These are phyloP conservation scores for Melanomma pulvis-pyrius DNA, from an alignment of 495 filamentous ascomycete species.

Conservation along the genomic window DNA sequence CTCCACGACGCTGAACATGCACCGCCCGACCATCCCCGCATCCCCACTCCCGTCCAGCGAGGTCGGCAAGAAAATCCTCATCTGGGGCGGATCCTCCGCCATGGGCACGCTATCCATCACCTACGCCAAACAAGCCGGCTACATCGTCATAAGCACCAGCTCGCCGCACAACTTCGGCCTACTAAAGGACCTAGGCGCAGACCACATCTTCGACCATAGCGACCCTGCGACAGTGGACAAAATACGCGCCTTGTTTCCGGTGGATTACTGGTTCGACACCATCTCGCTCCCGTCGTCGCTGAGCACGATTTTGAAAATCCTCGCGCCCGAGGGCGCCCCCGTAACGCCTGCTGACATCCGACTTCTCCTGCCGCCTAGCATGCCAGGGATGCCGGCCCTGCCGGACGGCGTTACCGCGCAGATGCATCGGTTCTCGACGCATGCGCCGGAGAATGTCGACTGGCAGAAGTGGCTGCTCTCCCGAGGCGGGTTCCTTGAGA, in stretches of 20 bases:
- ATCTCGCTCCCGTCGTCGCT: slow-evolving; percentile 7
- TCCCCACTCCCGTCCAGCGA: slow-evolving; percentile 16
- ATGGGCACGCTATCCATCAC: slow-evolving; percentile 61
- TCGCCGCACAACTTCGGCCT: slow-evolving; percentile 59
- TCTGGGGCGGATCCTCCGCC: slow-evolving; percentile 53
- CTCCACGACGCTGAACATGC: slow-evolving; percentile 10
- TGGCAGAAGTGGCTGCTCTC: slow-evolving; percentile 13
- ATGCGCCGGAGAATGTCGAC: slow-evolving; percentile 9
- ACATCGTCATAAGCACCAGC: slow-evolving; percentile 56
- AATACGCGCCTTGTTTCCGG: slow-evolving; percentile 39
- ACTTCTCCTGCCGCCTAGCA: slow-evolving; percentile 8
- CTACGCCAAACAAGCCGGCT: slow-evolving; percentile 53
- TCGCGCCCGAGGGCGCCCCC: slow-evolving; percentile 6
- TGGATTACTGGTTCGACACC: slow-evolving; percentile 25
- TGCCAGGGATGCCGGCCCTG: slow-evolving; percentile 6
- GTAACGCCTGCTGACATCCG: slow-evolving; percentile 15
- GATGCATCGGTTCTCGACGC: slow-evolving; percentile 21
- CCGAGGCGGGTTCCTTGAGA: slow-evolving; percentile 10
- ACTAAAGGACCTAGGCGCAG: slow-evolving; percentile 54
- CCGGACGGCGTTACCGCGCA: slow-evolving; percentile 8
- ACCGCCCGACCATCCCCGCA: slow-evolving; percentile 5
- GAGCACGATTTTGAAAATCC: slow-evolving; percentile 15
- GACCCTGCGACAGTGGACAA: slow-evolving; percentile 46
- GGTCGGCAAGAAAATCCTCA: slow-evolving; percentile 46
- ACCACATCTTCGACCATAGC: slow-evolving; percentile 58